A percentile compares a stretch with the other conserved stretches of the same genome.
These are phyloP conservation scores for Curvularia sp. DNA, from an alignment of 2,329 filamentous ascomycete genomes.

Conservation along the genomic window DNA sequence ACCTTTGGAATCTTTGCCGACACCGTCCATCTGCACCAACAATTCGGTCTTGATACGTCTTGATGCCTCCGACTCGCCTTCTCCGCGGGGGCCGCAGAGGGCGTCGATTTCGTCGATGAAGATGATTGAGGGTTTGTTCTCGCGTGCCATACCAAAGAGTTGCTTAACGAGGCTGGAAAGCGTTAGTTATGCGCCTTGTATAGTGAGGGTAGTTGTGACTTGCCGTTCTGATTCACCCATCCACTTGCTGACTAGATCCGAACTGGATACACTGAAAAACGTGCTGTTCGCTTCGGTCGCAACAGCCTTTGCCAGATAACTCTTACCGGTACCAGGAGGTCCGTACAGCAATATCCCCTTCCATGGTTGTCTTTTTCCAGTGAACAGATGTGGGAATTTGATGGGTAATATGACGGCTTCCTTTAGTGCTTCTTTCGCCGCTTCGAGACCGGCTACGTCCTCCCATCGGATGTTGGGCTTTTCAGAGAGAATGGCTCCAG, in stretches of 20 bases:
- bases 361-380: slow-evolving; percentile 96
- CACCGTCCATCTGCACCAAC: slow-evolving; percentile 98
- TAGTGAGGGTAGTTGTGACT: slow-evolving; percentile 22
- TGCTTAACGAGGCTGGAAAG: slow-evolving; percentile 83
- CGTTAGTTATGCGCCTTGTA: slow-evolving; percentile 15
- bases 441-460: slow-evolving; percentile 93
- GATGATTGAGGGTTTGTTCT: slow-evolving; percentile 97
- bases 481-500: slow-evolving; percentile 91
- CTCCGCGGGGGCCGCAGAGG: slow-evolving; percentile 87
- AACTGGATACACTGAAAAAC: slow-evolving; percentile 98
- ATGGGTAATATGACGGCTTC: slow-evolving; percentile 98
- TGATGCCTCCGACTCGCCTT: slow-evolving; percentile 97
- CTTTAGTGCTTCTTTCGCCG: slow-evolving; percentile 94
- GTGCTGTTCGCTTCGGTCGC: slow-evolving; percentile 98
- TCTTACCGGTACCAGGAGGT: slow-evolving; percentile 96
- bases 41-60: slow-evolving; percentile 98
- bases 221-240: slow-evolving; percentile 99
- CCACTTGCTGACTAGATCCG: slow-evolving; percentile 98
- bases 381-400: slow-evolving; percentile 96
- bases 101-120: slow-evolving; percentile 99
- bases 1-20: slow-evolving; percentile 92
- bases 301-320: slow-evolving; percentile 95
- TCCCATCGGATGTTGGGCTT: slow-evolving; percentile 98
- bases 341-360: slow-evolving; percentile 97
- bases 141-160: slow-evolving; percentile 95